Percentiles rank a stretch among this genome's conserved stretches.
Evolutionary conservation across 345 rosid species (phyloP).

Genomic region (Abelmoschus esculentus): DNA sequence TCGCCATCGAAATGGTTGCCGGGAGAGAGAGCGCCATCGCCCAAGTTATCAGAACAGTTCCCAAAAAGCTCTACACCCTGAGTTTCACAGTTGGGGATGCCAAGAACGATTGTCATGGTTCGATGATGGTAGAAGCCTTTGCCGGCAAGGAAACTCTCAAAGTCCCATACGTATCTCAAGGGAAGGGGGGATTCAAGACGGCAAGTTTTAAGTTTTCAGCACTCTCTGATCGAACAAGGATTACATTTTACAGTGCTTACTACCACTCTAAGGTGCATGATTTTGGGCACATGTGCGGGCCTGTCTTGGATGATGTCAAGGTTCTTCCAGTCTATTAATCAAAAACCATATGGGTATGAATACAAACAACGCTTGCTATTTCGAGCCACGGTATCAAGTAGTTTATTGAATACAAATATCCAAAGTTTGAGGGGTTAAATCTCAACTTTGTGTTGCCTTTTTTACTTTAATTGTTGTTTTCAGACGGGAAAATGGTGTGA

Average conservation of each 20-base stretch:
- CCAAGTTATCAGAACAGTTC: background rate
- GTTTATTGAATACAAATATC: no score
- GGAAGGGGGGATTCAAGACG: background rate
- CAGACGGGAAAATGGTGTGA: no score
- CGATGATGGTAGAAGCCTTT: background rate
- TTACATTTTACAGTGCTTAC: slow-evolving; percentile 29
- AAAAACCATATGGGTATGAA: no score
- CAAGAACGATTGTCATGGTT: background rate
- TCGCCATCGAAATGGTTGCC: background rate
- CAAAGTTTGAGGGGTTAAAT: no score
- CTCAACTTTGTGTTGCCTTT: no score
- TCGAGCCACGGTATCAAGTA: no score
- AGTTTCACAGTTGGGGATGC: background rate
- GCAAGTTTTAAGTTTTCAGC: background rate
- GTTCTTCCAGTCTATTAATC: slow-evolving; percentile 19
- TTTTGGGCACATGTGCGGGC: slow-evolving; percentile 76
- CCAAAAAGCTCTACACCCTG: background rate
- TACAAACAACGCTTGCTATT: no score
- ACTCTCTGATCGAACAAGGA: background rate
- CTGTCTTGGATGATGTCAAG: slow-evolving; percentile 63
- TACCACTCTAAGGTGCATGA: slow-evolving; percentile 68
- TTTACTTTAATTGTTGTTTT: no score
- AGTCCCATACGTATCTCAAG: background rate
- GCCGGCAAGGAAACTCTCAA: background rate
- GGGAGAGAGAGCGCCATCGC: background rate